Evolutionary conservation across 2,329 filamentous ascomycete species (phyloP).

Genomic region (Fusarium ramigenum): DNA sequence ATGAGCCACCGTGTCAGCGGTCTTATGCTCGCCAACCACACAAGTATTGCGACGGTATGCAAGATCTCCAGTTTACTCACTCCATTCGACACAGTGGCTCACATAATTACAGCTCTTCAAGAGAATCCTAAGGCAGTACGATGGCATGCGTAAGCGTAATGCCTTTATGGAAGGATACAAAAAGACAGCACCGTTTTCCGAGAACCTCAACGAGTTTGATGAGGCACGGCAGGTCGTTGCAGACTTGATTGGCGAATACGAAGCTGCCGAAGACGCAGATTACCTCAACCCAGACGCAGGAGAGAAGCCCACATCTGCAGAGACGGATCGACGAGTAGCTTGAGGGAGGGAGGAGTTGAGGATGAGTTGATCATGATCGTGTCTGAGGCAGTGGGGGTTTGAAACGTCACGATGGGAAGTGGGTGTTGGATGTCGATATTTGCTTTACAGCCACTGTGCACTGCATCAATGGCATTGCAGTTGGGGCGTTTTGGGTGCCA

Average conservation of each 20-base stretch:
- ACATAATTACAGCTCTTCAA: conserved; percentile 77
- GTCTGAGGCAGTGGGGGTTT: conserved; percentile 10
- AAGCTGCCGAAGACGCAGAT: conserved; percentile 89
- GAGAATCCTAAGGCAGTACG: conserved; percentile 90
- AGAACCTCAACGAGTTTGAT: conserved; percentile 94
- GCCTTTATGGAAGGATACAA: conserved; percentile 97
- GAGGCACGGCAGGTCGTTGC: conserved; percentile 91
- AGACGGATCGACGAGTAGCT: conserved; percentile 61
- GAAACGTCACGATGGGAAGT: conserved; percentile 20
- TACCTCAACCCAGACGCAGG: conserved; percentile 82
- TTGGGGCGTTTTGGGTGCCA: conserved; percentile 31
- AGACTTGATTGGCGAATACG: conserved; percentile 93
- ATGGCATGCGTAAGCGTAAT: conserved; percentile 93
- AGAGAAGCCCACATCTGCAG: conserved; percentile 61
- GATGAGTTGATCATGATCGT: background rate
- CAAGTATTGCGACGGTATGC: conserved; percentile 87
- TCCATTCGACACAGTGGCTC: background rate
- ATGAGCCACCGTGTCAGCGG: conserved; percentile 95
- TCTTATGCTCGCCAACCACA: conserved; percentile 98
- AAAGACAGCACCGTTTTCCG: conserved; percentile 91
- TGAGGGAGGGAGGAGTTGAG: conserved; percentile 31
- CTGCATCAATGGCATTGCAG: background rate
- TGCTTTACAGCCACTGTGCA: conserved; percentile 18
- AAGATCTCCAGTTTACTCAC: background rate
- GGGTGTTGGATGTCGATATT: conserved; percentile 33